These are phyloP conservation scores for Pichia sp. DNA, from an alignment of 1,139 yeast species.

Conservation along the genomic window DNA sequence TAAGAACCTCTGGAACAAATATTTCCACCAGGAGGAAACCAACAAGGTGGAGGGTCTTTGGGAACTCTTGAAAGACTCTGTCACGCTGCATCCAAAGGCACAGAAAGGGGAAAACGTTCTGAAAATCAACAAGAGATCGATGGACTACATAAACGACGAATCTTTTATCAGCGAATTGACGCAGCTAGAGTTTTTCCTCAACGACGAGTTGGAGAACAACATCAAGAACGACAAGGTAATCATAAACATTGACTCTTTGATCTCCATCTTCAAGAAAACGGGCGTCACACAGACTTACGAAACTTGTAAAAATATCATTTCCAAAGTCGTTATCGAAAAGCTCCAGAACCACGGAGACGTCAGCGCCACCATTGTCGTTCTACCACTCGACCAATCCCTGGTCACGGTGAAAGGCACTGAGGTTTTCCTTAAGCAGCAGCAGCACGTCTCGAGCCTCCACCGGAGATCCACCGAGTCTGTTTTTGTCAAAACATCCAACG, in stretches of 20 bases:
- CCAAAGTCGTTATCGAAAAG: conserved; percentile 32
- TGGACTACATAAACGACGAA: conserved; percentile 40
- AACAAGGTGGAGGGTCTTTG: conserved; percentile 38
- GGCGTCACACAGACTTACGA: conserved; percentile 42
- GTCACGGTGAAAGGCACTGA: conserved; percentile 19
- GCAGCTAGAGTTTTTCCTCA: conserved; percentile 39
- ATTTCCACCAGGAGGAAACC: conserved; percentile 33
- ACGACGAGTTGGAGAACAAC: conserved; percentile 27
- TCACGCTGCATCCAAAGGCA: conserved; percentile 4
- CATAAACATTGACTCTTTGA: conserved; percentile 41
- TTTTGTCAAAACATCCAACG: conserved; percentile 1
- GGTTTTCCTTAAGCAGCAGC: neutral
- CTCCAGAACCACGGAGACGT: conserved; percentile 17
- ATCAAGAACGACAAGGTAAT: conserved; percentile 25
- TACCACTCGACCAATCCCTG: conserved; percentile 31
- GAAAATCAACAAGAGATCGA: conserved; percentile 21
- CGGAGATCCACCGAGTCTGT: conserved; percentile 1
- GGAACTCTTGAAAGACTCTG: conserved; percentile 32
- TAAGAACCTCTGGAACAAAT: conserved; percentile 30
- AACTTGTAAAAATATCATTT: conserved; percentile 36
- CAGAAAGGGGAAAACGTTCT: conserved; percentile 5
- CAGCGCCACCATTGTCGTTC: conserved; percentile 33
- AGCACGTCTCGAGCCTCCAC: neutral
- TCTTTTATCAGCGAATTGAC: conserved; percentile 45
- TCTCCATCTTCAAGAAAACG: conserved; percentile 40